Percentiles rank a stretch among this genome's conserved stretches.
These are phyloP conservation scores for Mycena vulgaris DNA, from an alignment of 768 basidiomycete species.

Conservation along the genomic window DNA sequence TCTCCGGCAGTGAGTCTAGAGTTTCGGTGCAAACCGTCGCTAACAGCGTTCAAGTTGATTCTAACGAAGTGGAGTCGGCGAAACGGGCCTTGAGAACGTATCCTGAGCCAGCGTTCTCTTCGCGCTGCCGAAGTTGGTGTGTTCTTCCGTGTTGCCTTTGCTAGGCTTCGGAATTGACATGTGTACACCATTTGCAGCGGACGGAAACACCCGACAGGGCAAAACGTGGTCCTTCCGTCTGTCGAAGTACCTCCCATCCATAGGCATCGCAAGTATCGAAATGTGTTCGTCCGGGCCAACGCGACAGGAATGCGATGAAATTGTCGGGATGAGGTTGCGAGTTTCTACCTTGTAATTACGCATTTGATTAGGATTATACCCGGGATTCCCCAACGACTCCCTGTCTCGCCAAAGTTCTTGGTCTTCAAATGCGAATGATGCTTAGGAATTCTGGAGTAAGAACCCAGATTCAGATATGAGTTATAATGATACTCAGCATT, in stretches of 20 bases:
- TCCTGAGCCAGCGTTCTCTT: neutral
- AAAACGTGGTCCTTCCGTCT: constrained; percentile 9
- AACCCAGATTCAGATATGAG: no score
- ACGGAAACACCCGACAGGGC: neutral
- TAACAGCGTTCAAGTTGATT: neutral
- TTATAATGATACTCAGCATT: no score
- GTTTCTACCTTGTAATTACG: no score
- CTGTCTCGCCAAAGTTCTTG: no score
- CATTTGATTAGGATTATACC: no score
- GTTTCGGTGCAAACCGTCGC: neutral
- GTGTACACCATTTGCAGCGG: no score
- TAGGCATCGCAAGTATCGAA: constrained; percentile 17
- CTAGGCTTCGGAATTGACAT: neutral
- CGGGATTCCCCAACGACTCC: no score
- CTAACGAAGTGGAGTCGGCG: constrained; percentile 1
- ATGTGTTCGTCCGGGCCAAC: constrained; percentile 13
- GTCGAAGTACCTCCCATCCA: constrained; percentile 17
- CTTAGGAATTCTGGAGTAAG: no score
- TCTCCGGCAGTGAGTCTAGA: neutral
- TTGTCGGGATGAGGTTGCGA: no score
- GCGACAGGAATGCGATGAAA: no score
- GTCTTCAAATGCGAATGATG: no score
- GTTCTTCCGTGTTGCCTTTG: no score
- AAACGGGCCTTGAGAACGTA: neutral
- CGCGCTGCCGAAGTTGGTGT: constrained; percentile 10